Percentiles rank a stretch among this genome's conserved stretches.
These are phyloP conservation scores for Capronia americana DNA, from an alignment of 2,329 filamentous ascomycete genomes.

Conservation along the genomic window DNA sequence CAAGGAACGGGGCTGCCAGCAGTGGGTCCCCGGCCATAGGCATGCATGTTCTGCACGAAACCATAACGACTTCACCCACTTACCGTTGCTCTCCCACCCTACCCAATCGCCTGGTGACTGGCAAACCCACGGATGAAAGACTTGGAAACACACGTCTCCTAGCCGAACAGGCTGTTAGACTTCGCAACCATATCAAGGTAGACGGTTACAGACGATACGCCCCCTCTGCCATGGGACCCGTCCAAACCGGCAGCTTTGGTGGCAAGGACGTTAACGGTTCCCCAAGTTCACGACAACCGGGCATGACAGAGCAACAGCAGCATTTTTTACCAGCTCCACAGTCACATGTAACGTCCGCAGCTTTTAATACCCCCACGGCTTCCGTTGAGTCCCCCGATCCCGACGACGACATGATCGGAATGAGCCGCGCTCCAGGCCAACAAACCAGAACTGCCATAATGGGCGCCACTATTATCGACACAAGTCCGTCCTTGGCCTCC, in stretches of 20 bases:
- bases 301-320: background rate
- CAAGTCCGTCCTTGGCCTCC: background rate
- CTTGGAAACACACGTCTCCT: background rate
- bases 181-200: too few relatives aligned
- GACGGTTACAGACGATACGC: background rate
- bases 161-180: background rate
- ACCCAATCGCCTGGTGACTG: background rate
- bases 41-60: background rate
- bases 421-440: background rate
- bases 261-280: background rate
- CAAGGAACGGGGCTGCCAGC: background rate
- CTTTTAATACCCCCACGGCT: background rate
- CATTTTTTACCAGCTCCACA: background rate
- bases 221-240: background rate
- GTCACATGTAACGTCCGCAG: background rate
- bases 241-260: background rate
- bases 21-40: background rate
- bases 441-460: background rate
- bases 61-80: conserved; percentile 12
- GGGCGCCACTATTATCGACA: background rate
- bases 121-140: background rate
- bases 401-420: background rate
- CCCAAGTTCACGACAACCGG: background rate
- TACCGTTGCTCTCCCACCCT: background rate
- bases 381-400: background rate